Evolutionary conservation across 2,329 filamentous ascomycete species (phyloP).

Genomic region (Fusarium floridanum): DNA sequence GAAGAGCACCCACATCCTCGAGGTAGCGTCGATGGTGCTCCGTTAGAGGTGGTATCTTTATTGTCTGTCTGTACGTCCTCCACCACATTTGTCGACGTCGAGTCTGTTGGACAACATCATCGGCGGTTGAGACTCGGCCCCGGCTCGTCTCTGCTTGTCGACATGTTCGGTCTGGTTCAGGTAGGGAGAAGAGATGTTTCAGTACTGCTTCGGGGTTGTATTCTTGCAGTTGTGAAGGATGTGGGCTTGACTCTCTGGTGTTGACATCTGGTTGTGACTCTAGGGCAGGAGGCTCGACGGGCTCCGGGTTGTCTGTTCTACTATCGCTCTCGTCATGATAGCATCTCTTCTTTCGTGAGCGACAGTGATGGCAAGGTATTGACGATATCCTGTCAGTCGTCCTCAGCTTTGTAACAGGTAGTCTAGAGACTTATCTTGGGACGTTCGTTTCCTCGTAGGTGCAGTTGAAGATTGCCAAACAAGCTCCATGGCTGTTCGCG

Average conservation of each 20-base stretch:
- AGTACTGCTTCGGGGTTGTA: slow-evolving; percentile 26
- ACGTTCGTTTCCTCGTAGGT: slow-evolving; percentile 14
- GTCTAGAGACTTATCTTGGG: slow-evolving; percentile 22
- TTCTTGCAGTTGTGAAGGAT: slow-evolving; percentile 3
- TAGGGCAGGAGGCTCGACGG: not conserved
- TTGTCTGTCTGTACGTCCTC: slow-evolving; percentile 9
- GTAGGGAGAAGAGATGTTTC: slow-evolving; percentile 7
- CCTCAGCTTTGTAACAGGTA: not conserved
- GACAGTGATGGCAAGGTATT: slow-evolving; percentile 24
- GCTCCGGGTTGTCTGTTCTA: not conserved
- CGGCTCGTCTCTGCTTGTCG: not conserved
- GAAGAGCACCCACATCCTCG: slow-evolving; percentile 9
- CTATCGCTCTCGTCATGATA: slow-evolving; percentile 9
- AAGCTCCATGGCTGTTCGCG: slow-evolving; percentile 13
- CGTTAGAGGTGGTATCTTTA: not conserved
- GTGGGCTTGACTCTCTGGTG: slow-evolving; percentile 8
- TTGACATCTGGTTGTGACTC: not conserved
- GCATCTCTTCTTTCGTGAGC: slow-evolving; percentile 25
- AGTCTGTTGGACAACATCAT: not conserved
- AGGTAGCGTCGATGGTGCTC: slow-evolving; percentile 22
- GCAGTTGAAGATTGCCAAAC: slow-evolving; percentile 21
- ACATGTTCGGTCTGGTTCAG: not conserved
- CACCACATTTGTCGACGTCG: slow-evolving; percentile 17
- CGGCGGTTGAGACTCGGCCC: not conserved
- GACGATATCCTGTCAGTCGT: slow-evolving; percentile 1